Percentiles rank a stretch among this genome's conserved stretches.
These are phyloP conservation scores for Zopfochytrium polystomum DNA, from an alignment of 371 early-diverging fungal genomes.

Conservation along the genomic window DNA sequence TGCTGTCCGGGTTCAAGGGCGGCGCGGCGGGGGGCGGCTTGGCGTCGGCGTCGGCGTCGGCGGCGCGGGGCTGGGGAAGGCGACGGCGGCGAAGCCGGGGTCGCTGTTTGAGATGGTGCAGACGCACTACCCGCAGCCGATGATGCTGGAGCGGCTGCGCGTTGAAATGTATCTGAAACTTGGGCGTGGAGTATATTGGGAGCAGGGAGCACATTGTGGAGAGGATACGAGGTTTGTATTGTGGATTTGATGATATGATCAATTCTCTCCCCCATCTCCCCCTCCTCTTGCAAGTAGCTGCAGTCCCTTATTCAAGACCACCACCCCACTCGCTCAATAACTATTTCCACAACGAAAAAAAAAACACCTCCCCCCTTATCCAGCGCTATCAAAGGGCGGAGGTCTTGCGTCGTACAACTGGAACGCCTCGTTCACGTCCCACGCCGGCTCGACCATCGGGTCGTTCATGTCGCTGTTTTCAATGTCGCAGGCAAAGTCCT, in stretches of 20 bases:
- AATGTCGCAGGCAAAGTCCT: not conserved
- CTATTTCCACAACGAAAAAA: no score
- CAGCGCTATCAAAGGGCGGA: slow-evolving; percentile 36
- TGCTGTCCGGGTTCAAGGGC: not conserved
- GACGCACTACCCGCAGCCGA: slow-evolving; percentile 15
- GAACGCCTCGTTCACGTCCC: slow-evolving; percentile 18
- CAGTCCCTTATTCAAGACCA: no score
- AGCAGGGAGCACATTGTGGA: slow-evolving; percentile 34
- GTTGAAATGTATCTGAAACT: slow-evolving; percentile 35
- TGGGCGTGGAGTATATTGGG: slow-evolving; percentile 14
- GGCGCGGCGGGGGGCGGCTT: not conserved
- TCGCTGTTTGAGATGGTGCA: not conserved
- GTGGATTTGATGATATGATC: not conserved
- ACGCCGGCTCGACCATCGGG: not conserved
- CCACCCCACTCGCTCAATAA: no score
- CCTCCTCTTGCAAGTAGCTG: no score
- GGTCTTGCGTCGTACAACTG: slow-evolving; percentile 36
- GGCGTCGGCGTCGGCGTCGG: no score
- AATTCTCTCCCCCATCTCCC: no score
- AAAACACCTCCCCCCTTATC: no score
- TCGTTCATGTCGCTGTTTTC: not conserved
- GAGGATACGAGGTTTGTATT: slow-evolving; percentile 30
- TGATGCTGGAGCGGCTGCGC: slow-evolving; percentile 33
- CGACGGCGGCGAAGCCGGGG: no score
- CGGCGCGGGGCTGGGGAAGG: no score